Base-by-base conservation (phyloP, 1,139 yeast genomes). In the Saccharomyces uvarum region DNA sequence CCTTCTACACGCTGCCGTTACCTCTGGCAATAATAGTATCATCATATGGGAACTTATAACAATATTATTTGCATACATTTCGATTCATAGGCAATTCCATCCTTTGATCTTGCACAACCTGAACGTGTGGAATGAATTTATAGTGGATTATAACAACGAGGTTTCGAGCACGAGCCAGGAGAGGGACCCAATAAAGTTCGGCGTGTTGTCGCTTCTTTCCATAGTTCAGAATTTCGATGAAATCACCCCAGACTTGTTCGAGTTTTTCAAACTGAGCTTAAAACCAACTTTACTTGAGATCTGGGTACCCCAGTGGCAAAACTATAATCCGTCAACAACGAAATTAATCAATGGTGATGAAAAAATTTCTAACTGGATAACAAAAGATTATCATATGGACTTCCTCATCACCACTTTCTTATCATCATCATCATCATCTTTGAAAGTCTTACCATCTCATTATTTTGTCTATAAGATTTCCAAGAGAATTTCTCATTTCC, bases 261-360 rank as follows among this genome's bases (percentile, higher is more conserved):
- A 48, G 14, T 57, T 55, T 47, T 28, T 58, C 31, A 44, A 58
- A 9, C 52, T 60, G 32, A 48, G 56, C 13, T 55, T 63, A 26
- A 58, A 54, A 4, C 48, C 48, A 11, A 56, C 51, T 13, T 47
- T 65, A 38, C 33, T 54, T 8, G 32, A 57, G 14, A 27, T 50
- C 4, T 65, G 69, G 69, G 42, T 62, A 14, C 67, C 67, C 1
- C 48, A 55, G 4, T 65, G 66, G 66, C 33, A 55, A 29, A 41
- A 32, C 16, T 55, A 52, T 46, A 49, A 51, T 24, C 44, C 48
- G n/a, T 38, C 44, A 6, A 16, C 24, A 16, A 38, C 44, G 21
- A 52, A 31, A 8, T 31, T n/a, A 38, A 24, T 28, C 5, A 32
- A 7, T n/a, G 29, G 26, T 16, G 29, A 14, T 26, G 47, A 19